phyloP scores from a whole-genome alignment of 768 basidiomycete genomes.

The Mycena polygramma region DNA sequence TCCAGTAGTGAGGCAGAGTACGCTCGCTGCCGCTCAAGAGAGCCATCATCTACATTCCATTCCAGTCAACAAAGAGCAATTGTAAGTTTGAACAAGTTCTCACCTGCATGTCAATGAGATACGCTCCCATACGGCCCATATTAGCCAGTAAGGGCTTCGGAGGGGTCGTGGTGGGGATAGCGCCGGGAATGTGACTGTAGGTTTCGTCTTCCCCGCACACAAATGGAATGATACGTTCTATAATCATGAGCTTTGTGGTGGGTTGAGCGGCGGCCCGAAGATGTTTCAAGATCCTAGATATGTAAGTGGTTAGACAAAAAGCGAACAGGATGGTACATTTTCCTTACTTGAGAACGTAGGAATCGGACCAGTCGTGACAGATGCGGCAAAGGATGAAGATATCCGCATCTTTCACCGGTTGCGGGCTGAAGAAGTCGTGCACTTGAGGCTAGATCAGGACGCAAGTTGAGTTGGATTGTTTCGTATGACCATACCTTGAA shows the following conservation, averaged over 20 bases:
- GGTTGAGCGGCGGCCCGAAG: slow-evolving; percentile 7
- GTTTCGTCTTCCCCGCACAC: slow-evolving; percentile 8
- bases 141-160: slow-evolving; percentile 27
- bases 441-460: slow-evolving; percentile 22
- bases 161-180: background rate
- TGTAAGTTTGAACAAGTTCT: background rate
- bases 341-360: slow-evolving; percentile 37
- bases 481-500: background rate
- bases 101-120: slow-evolving; percentile 32
- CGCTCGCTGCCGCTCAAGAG: slow-evolving; percentile 23
- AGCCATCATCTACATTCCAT: slow-evolving; percentile 25
- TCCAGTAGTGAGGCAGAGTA: slow-evolving; percentile 20
- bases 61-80: background rate
- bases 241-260: background rate
- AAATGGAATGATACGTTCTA: slow-evolving; percentile 6
- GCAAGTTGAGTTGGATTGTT: too few relatives aligned
- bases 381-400: slow-evolving; percentile 45
- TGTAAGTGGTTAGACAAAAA: background rate
- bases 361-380: slow-evolving; percentile 51
- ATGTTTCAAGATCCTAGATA: slow-evolving; percentile 7
- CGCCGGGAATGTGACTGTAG: slow-evolving; percentile 14
- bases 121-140: slow-evolving; percentile 5
- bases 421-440: slow-evolving; percentile 45
- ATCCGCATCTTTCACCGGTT: slow-evolving; percentile 40
- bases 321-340: background rate